Evolutionary conservation across 768 basidiomycete genomes (phyloP).

Genomic region (Tylopilus rubrobrunneus): DNA sequence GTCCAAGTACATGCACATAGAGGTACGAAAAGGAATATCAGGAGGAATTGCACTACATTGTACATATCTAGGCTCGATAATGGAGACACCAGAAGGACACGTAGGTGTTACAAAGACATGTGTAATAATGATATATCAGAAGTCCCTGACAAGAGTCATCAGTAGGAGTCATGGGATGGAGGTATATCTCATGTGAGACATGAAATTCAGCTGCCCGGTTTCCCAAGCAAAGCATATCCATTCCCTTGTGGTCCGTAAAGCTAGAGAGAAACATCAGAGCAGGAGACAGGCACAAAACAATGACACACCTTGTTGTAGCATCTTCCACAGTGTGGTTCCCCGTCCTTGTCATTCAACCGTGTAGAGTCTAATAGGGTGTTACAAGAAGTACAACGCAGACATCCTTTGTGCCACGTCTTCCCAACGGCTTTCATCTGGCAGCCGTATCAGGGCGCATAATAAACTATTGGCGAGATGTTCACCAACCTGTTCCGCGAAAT

Average conservation of each 20-base stretch:
- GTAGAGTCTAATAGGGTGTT: slow-evolving; percentile 65
- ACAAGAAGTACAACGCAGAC: slow-evolving; percentile 75
- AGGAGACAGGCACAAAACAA: not conserved
- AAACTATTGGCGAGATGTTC: not conserved
- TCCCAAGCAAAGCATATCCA: slow-evolving; percentile 70
- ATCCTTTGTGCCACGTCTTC: slow-evolving; percentile 75
- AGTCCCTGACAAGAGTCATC: slow-evolving; percentile 6
- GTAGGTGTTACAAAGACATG: slow-evolving; percentile 19
- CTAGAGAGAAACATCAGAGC: slow-evolving; percentile 35
- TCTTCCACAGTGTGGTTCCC: slow-evolving; percentile 61
- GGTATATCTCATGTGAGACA: not conserved
- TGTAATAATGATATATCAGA: slow-evolving; percentile 19
- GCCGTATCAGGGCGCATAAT: slow-evolving; percentile 3
- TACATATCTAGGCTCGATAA: slow-evolving; percentile 10
- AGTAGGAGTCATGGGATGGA: not conserved
- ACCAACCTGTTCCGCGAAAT: slow-evolving; percentile 78
- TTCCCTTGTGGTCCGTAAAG: slow-evolving; percentile 68
- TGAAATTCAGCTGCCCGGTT: slow-evolving; percentile 37
- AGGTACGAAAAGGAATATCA: slow-evolving; percentile 1
- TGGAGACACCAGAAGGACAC: slow-evolving; percentile 2
- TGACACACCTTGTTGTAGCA: slow-evolving; percentile 64
- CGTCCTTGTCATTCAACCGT: slow-evolving; percentile 72
- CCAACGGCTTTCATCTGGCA: slow-evolving; percentile 73
- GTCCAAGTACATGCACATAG: not conserved
- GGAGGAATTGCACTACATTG: slow-evolving; percentile 3